Conservation (phyloP, 441 rosid species). For the Rhodomyrtus psidioides region DNA sequence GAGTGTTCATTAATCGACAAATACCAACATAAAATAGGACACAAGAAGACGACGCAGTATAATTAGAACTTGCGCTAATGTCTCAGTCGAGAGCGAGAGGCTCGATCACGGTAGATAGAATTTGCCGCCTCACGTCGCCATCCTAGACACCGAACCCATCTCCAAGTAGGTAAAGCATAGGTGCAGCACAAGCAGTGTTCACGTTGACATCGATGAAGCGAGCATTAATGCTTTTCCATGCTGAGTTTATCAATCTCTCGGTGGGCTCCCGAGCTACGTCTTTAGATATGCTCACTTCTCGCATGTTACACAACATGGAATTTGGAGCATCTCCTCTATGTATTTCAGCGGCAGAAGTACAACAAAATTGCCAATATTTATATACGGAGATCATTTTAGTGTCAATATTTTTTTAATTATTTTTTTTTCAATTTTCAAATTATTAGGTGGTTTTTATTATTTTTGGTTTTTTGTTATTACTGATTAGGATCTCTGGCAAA, state of each 20-base stretch:
- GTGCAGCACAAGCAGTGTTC: constrained; percentile 32
- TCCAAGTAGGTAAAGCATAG: constrained; percentile 20
- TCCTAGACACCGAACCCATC: constrained; percentile 44
- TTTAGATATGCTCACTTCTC: constrained; percentile 22
- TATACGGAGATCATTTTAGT: too few relatives aligned
- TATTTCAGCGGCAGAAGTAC: constrained; percentile 1
- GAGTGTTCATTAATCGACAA: too few relatives aligned
- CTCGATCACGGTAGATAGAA: constrained; percentile 24
- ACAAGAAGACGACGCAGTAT: too few relatives aligned
- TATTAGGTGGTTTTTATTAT: too few relatives aligned
- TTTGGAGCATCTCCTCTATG: constrained; percentile 50
- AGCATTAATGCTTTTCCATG: constrained; percentile 7
- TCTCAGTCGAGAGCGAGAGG: constrained; percentile 11
- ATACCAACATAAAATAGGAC: too few relatives aligned
- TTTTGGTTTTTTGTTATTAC: too few relatives aligned
- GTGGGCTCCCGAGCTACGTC: constrained; percentile 3
- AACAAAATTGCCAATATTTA: too few relatives aligned
- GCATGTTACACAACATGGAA: constrained; percentile 27
- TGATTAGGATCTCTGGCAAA: too few relatives aligned
- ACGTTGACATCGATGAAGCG: constrained; percentile 5
- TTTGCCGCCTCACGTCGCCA: constrained; percentile 9
- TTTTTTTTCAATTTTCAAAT: too few relatives aligned
- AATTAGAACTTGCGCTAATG: neutral
- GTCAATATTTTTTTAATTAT: too few relatives aligned
- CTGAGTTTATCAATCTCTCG: constrained; percentile 1